Base-by-base conservation (phyloP, 768 basidiomycete genomes). In the Suillus placidus region DNA sequence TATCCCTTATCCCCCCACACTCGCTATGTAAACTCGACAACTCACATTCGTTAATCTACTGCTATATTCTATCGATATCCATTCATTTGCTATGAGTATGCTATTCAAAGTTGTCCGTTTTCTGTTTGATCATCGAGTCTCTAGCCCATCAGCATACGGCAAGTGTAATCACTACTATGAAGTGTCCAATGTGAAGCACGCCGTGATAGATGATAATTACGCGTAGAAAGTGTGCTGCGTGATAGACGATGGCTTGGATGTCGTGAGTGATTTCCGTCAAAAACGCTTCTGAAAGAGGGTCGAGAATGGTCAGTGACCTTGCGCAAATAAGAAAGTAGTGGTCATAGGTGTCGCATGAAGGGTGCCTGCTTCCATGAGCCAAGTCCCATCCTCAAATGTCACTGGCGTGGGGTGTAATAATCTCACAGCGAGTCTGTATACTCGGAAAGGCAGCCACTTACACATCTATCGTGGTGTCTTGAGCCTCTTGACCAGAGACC, bases 351-450 rank as follows among this genome's bases (percentile, higher is more conserved):
- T 69, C 75, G 72, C 47, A 67, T 73, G 64, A 74, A 76, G 45
- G 56, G 56, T 76, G 2, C 68, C 76, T 8, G 51, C 76, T 4
- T 69, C 76, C 9, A 67, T 72, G 43, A 80, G 78, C 51, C 75
- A 75, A 6, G 73, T 85, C 67, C 80, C 45, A 88, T 90, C 74
- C 70, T 88, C 45, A 88, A 87, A 87, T 80, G 4, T 37, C 37
- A 37, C 37, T 37, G 12, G 37, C 37, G 10, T 37, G 37, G 10
- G 37, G 37, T 26, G 26, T 26, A 2, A 26, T 26, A 26, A 26
- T 26, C 26, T 26, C 26, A 26, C 26, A 26, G 26, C 26, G 26
- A 26, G 26, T 26, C 26, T 26, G 26, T 26, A 26, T 26, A 26
- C 26, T 37, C 37, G 37, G 37, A 37, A 37, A 37, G 4, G 10